phyloP scores from a whole-genome alignment of 2,329 filamentous ascomycete genomes.

The Fusarium sp. region DNA sequence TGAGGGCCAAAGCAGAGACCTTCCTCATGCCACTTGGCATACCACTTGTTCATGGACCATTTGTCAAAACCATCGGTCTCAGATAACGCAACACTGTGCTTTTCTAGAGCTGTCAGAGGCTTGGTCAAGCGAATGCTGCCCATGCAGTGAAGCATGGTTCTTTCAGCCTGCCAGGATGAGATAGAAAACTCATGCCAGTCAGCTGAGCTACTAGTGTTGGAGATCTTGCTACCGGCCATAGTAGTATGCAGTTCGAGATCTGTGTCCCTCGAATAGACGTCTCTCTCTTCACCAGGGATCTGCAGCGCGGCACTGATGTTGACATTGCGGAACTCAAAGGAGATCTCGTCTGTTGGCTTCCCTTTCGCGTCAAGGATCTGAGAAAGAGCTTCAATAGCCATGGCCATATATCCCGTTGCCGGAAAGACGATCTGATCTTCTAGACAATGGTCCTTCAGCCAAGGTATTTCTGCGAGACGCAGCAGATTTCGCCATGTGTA shows the following conservation, averaged over 20 bases:
- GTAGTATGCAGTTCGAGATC: not conserved
- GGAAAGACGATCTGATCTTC: not conserved
- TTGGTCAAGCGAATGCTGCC: not conserved
- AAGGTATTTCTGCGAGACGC: not conserved
- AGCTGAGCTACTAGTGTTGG: not conserved
- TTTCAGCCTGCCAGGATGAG: not conserved
- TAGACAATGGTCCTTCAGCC: not conserved
- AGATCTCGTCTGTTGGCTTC: accelerated
- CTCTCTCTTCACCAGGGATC: not conserved
- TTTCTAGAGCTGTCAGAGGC: not conserved
- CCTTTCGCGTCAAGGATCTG: not conserved
- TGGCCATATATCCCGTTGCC: not conserved
- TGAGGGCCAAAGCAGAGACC: not conserved
- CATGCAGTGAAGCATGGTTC: not conserved
- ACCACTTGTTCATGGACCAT: not conserved
- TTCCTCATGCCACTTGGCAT: not conserved
- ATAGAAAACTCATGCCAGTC: not conserved
- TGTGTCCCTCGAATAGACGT: not conserved
- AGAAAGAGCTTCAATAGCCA: not conserved
- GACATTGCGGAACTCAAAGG: not conserved
- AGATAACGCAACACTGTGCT: not conserved
- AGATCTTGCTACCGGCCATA: not conserved
- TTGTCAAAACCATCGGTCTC: not conserved
- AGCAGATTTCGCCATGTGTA: not conserved
- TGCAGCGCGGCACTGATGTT: not conserved